Evolutionary conservation across 2,329 filamentous ascomycete species (phyloP).

Genomic region (Cladobotryum protrusum): DNA sequence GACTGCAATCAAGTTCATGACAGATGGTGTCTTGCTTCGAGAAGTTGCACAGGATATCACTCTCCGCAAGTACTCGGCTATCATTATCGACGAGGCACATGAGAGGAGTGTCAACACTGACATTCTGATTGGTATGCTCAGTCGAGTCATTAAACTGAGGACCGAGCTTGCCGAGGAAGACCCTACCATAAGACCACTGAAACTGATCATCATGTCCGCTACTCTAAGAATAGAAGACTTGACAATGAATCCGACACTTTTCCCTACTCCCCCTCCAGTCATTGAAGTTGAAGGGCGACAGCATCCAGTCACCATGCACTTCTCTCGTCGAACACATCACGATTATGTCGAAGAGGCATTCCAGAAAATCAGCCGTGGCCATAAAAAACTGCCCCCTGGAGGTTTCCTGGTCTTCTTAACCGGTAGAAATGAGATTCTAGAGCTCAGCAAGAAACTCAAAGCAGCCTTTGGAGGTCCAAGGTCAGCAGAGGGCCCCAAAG

Average conservation of each 20-base stretch:
- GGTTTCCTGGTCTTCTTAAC: conserved; percentile 93
- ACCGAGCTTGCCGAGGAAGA: conserved; percentile 69
- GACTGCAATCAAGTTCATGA: conserved; percentile 98
- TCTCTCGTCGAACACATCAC: conserved; percentile 70
- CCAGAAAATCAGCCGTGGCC: conserved; percentile 77
- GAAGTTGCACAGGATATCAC: conserved; percentile 88
- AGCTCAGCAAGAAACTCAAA: conserved; percentile 74
- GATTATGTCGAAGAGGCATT: conserved; percentile 92
- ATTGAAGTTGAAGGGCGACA: conserved; percentile 89
- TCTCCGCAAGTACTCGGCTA: conserved; percentile 81
- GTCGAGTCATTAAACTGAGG: conserved; percentile 80
- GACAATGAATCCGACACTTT: conserved; percentile 74
- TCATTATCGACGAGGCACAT: conserved; percentile 95
- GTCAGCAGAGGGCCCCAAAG: conserved; percentile 54
- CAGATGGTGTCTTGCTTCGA: conserved; percentile 87
- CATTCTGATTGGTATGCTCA: conserved; percentile 95
- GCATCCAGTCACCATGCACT: conserved; percentile 84
- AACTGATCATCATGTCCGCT: conserved; percentile 96
- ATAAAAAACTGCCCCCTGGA: conserved; percentile 82
- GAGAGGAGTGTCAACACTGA: conserved; percentile 97
- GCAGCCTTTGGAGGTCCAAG: conserved; percentile 56
- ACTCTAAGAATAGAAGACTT: conserved; percentile 89
- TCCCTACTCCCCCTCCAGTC: conserved; percentile 71
- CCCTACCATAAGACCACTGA: conserved; percentile 66
- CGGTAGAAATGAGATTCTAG: conserved; percentile 83